Conservation (phyloP, 768 basidiomycete species). For the Serendipita sp. region DNA sequence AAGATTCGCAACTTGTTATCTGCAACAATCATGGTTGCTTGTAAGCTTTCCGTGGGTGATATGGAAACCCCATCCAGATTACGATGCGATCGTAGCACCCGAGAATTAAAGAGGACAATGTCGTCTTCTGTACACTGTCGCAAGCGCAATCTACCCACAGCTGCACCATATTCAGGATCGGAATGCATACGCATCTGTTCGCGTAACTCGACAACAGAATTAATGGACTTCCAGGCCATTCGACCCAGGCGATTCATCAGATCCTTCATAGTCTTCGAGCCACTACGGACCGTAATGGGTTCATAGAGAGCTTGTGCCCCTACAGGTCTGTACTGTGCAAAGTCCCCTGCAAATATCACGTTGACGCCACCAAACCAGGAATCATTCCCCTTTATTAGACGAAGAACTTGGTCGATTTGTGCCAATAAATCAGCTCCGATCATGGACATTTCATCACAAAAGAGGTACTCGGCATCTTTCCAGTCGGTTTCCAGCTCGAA, state of each 20-base stretch:
- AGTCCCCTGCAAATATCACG: constrained; percentile 21
- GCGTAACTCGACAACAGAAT: too few relatives aligned
- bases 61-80: constrained; percentile 6
- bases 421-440: constrained; percentile 20
- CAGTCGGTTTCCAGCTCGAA: constrained; percentile 19
- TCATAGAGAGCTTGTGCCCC: too few relatives aligned
- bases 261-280: too few relatives aligned
- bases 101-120: constrained; percentile 24
- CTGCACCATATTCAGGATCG: too few relatives aligned
- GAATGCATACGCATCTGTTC: too few relatives aligned
- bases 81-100: constrained; percentile 6
- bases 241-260: too few relatives aligned
- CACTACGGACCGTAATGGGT: too few relatives aligned
- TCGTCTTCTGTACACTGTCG: constrained; percentile 15
- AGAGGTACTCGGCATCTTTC: constrained; percentile 25
- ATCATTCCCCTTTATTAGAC: constrained; percentile 17
- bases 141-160: constrained; percentile 16
- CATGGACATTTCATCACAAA: constrained; percentile 29
- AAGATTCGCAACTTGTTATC: constrained; percentile 6
- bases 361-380: constrained; percentile 25
- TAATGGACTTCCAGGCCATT: too few relatives aligned
- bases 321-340: too few relatives aligned
- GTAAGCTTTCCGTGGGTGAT: neutral
- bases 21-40: constrained; percentile 6
- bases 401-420: constrained; percentile 22